Evolutionary conservation across 2,329 filamentous ascomycete species (phyloP), one percentile per base, ranked within the genome.

Genomic region (Pyricularia sp.): DNA sequence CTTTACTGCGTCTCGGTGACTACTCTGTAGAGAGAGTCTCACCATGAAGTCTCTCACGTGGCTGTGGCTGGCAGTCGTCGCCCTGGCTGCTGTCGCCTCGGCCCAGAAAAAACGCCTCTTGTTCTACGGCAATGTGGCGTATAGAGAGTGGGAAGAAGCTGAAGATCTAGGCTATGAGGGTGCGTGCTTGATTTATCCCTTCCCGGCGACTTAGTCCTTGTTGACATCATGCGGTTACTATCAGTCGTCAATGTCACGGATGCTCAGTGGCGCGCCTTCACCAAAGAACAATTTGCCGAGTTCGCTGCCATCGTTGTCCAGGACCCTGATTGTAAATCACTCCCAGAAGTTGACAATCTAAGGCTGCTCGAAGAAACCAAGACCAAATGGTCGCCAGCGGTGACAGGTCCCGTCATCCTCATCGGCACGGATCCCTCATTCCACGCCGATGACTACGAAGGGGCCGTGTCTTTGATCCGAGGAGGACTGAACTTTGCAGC

Each of bases 251-350:
- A 31, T 31, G 58, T 64, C 66, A 68, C 55, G 4, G 66, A 68
- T 42, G 66, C 55, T 23, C 55, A 63, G 30, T 68, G 66, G 66
- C 66, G 66, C 4, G 50, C 66, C 23, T 68, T 42, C 58, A 79
- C 76, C 9, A 78, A 79, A 2, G 75, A 74, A 50, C 81, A 83
- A 70, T 82, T 82, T 73, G 76, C 79, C 64, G 75, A 77, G 68
- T 83, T 78, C 78, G 81, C 80, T 72, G 81, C 81, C 14, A 79
- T 83, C 67, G 73, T 83, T 68, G 74, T 83, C 55, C 77, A 79
- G 7, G 81, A 83, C 70, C 77, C 79, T 12, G 73, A 75, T 65
- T 78, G 78, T 70, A 9, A 72, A 73, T 66, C 66, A 23, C 66
- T 72, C 73, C 70, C 68, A 67, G 71, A 72, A 17, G 75, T 82